These are phyloP conservation scores for Candida hungchunana DNA, from an alignment of 805 yeast genomes.

Conservation along the genomic window DNA sequence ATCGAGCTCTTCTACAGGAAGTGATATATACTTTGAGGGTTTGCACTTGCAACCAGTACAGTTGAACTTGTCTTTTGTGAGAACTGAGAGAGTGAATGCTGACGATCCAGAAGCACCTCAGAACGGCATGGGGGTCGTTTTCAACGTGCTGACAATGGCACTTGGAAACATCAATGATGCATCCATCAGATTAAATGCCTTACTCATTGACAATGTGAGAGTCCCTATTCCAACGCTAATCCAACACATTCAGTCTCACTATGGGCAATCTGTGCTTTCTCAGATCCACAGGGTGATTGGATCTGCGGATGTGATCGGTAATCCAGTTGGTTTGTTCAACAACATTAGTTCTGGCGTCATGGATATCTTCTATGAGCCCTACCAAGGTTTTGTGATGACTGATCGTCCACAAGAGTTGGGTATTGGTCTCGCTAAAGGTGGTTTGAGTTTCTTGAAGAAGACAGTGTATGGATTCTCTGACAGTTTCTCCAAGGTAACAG, in stretches of 20 bases:
- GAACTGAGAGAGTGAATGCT: constrained; percentile 74
- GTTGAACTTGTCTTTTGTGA: constrained; percentile 81
- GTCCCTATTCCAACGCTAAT: constrained; percentile 74
- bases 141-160: constrained; percentile 91
- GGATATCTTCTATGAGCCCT: constrained; percentile 96
- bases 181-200: constrained; percentile 82
- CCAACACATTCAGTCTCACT: constrained; percentile 75
- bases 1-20: constrained; percentile 44
- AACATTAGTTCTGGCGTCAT: constrained; percentile 91
- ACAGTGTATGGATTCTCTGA: constrained; percentile 94
- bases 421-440: constrained; percentile 93
- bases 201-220: constrained; percentile 82
- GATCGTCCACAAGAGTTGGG: constrained; percentile 97
- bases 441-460: constrained; percentile 87
- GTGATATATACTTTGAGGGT: constrained; percentile 87
- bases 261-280: constrained; percentile 86
- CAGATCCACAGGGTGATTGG: constrained; percentile 92
- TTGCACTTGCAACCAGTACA: constrained; percentile 90
- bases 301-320: constrained; percentile 93
- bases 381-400: constrained; percentile 89
- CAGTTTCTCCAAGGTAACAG: constrained; percentile 87
- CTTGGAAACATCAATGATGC: constrained; percentile 97
- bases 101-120: constrained; percentile 59
- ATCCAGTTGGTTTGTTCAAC: constrained; percentile 95
- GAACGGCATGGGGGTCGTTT: constrained; percentile 67